A percentile compares a stretch with the other conserved stretches of the same genome.
These are phyloP conservation scores for Anisodus acutangulus DNA, from an alignment of 257 asterid genomes.

Conservation along the genomic window DNA sequence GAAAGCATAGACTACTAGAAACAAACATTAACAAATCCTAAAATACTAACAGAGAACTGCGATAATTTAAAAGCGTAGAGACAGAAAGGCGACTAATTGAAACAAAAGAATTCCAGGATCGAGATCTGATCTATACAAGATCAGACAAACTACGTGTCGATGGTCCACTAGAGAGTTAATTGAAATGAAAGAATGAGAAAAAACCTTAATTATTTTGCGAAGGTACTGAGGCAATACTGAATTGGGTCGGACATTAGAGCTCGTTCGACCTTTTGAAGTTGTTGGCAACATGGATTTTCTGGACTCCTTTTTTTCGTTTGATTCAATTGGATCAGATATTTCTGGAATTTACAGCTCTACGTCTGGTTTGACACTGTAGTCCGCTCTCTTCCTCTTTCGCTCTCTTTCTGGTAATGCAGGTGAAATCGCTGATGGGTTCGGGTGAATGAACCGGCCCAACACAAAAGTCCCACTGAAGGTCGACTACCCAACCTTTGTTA, in stretches of 20 bases:
- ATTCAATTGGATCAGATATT: conserved; percentile 16
- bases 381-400: neutral
- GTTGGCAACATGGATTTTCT: conserved; percentile 69
- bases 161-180: neutral
- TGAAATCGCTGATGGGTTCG: conserved; percentile 20
- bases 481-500: neutral
- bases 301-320: conserved; percentile 24
- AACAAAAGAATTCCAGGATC: conserved; percentile 18
- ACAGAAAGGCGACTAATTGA: neutral
- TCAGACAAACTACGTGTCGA: neutral
- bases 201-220: conserved; percentile 91
- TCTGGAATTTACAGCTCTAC: conserved; percentile 5
- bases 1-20: neutral
- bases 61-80: too few species aligned
- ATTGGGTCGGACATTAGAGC: conserved; percentile 67
- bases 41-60: too few species aligned
- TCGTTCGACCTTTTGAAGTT: conserved; percentile 75
- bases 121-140: conserved; percentile 27
- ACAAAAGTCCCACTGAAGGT: neutral
- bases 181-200: conserved; percentile 22
- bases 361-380: conserved; percentile 1
- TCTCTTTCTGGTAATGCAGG: conserved; percentile 23
- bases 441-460: conserved; percentile 27
- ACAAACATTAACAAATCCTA: too few species aligned
- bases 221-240: conserved; percentile 82